Conservation (phyloP, 2,329 filamentous ascomycete species). For the Chaetomiaceae sp. region DNA sequence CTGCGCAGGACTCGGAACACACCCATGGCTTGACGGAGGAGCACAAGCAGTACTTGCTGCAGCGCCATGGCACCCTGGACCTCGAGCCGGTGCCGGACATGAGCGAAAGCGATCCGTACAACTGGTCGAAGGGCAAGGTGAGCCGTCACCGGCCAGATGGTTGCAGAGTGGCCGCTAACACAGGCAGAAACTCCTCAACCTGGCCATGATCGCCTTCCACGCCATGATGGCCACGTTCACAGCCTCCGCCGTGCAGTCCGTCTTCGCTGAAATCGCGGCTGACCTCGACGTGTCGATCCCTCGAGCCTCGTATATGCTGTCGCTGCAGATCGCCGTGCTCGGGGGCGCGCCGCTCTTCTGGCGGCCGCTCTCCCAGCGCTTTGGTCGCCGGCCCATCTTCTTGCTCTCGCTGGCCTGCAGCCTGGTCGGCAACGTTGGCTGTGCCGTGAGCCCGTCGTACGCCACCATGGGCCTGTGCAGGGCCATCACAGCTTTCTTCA, state of each 20-base stretch:
- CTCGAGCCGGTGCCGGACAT: conserved; percentile 47
- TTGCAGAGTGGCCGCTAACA: conserved; percentile 1
- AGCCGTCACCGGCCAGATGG: not conserved
- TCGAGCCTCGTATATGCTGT: conserved; percentile 46
- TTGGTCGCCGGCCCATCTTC: conserved; percentile 49
- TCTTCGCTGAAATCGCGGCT: conserved; percentile 45
- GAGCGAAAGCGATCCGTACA: conserved; percentile 48
- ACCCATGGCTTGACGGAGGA: conserved; percentile 25
- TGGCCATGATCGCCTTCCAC: conserved; percentile 50
- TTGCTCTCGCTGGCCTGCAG: conserved; percentile 43
- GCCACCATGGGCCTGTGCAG: conserved; percentile 44
- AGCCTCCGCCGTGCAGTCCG: conserved; percentile 47
- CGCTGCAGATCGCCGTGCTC: conserved; percentile 48
- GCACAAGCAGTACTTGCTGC: conserved; percentile 44
- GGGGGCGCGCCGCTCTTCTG: conserved; percentile 50
- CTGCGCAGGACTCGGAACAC: not conserved
- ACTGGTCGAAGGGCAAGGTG: conserved; percentile 48
- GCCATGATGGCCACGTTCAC: conserved; percentile 52
- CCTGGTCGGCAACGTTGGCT: conserved; percentile 46
- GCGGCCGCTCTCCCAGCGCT: conserved; percentile 48
- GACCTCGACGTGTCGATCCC: conserved; percentile 45
- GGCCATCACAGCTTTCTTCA: conserved; percentile 50
- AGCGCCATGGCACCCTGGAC: conserved; percentile 47
- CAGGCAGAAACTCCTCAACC: conserved; percentile 44
- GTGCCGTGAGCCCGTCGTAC: conserved; percentile 44